Base-by-base conservation (phyloP, 1,139 yeast genomes). In the Geotrichum restrictum region DNA sequence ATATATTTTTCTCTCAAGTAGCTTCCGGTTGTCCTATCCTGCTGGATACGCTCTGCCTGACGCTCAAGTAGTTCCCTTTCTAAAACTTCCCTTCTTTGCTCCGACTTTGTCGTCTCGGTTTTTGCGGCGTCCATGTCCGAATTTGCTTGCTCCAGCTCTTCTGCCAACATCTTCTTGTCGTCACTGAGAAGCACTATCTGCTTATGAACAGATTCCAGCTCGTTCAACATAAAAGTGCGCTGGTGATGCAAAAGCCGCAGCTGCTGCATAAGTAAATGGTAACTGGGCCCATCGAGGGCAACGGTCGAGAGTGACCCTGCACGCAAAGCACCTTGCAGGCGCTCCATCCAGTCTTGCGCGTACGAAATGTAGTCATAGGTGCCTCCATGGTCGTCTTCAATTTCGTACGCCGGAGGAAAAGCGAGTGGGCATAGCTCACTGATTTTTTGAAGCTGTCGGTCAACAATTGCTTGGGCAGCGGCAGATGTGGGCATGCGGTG, bases 321-420 rank as follows among this genome's bases (percentile, higher is more conserved):
- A 11, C 6, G n/a, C 29, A 7, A 13, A 11, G 29, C 16, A 2
- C n/a, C 31, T 7, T 39, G 31, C 42, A 39, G 16, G 14, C 18
- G n/a, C 13, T 41, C 36, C 34, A 41, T 27, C 45, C 45, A 41
- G 45, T 41, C 45, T 8, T 14, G 21, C 16, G 34, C 45, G 27
- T 41, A 41, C 22, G 45, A 13, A 10, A 14, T 16, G 27, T 27
- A 41, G 36, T 41, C 45, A 33, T 41, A 29, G 14, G 8, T n/a
- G 14, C 21, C 42, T n/a, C 16, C 42, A 3, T n/a, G 10, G 32
- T 21, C 29, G 27, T 16, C 16, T 2, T 16, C 31, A 18, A 11
- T 27, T 22, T 29, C 45, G 27, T 41, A 41, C 4, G 45, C 45
- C 3, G 45, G 45, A 2, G 45, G 45, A 8, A 27, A n/a, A 5